phyloP scores from a whole-genome alignment of 441 rosid species.

The Gossypium davidsonii region DNA sequence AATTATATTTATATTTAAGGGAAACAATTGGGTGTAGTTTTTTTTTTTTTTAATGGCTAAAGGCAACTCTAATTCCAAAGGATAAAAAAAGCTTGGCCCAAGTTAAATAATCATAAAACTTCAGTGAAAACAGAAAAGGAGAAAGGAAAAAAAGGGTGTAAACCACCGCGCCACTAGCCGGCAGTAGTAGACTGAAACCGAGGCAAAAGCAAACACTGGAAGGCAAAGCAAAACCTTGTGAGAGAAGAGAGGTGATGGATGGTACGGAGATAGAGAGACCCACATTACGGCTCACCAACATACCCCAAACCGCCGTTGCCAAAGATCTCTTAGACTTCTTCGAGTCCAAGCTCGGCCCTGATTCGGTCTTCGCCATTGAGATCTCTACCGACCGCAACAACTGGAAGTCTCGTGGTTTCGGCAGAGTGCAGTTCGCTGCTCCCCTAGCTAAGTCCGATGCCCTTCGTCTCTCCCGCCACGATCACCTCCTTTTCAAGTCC shows the following conservation, averaged over 20 bases:
- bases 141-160: no score
- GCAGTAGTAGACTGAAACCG: neutral
- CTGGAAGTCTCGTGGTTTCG: conserved; percentile 80
- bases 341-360: conserved; percentile 53
- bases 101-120: no score
- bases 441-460: conserved; percentile 42
- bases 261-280: conserved; percentile 33
- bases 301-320: conserved; percentile 60
- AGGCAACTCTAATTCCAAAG: no score
- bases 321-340: conserved; percentile 55
- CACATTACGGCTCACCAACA: conserved; percentile 48
- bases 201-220: neutral
- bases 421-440: conserved; percentile 70
- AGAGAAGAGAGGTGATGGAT: conserved; percentile 3
- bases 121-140: no score
- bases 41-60: no score
- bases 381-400: conserved; percentile 51
- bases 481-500: conserved; percentile 45
- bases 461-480: conserved; percentile 32
- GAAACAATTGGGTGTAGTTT: no score
- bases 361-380: conserved; percentile 70
- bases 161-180: no score
- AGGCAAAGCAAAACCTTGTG: neutral
- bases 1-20: no score
- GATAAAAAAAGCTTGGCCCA: no score